These are phyloP conservation scores for Harringtonia lauricola DNA, from an alignment of 2,329 filamentous ascomycete genomes.

Conservation along the genomic window DNA sequence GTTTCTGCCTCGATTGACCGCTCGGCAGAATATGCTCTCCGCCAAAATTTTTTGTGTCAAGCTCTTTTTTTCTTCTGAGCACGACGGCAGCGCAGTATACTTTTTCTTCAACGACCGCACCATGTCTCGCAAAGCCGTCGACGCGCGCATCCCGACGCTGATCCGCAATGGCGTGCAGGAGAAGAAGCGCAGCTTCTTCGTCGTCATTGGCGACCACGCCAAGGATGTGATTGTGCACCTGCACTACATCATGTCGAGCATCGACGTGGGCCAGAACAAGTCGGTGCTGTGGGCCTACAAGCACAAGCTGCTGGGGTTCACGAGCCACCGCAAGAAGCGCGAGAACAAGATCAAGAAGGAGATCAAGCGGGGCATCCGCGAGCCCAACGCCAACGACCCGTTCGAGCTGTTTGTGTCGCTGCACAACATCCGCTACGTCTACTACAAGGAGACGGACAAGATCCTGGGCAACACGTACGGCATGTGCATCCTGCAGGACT, in stretches of 20 bases:
- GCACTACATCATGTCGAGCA: conserved; percentile 84
- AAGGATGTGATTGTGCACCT: conserved; percentile 94
- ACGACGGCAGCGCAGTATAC: too few species aligned
- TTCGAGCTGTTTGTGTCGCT: conserved; percentile 96
- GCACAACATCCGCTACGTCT: conserved; percentile 96
- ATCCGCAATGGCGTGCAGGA: conserved; percentile 87
- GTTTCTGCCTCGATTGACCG: conserved; percentile 7
- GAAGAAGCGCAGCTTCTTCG: conserved; percentile 97
- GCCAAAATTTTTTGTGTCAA: conserved; percentile 9
- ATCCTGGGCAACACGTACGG: conserved; percentile 89
- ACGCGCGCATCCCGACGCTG: conserved; percentile 81
- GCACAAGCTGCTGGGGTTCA: conserved; percentile 91
- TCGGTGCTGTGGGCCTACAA: conserved; percentile 96
- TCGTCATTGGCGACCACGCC: conserved; percentile 84
- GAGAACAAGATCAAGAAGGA: conserved; percentile 98
- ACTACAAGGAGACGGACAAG: conserved; percentile 99
- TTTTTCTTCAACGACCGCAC: conserved; percentile 18
- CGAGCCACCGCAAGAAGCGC: conserved; percentile 93
- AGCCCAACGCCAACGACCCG: conserved; percentile 84
- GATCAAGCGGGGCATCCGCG: conserved; percentile 86
- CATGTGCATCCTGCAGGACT: conserved; percentile 84
- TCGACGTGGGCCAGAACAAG: conserved; percentile 69
- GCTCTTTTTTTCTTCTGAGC: background rate
- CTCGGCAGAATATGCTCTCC: conserved; percentile 13
- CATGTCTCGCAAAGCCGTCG: conserved; percentile 54